Evolutionary conservation across 1,284 basidiomycete genomes (phyloP), one percentile per base, ranked within the genome.

Genomic region (Apiotrichum porosum): DNA sequence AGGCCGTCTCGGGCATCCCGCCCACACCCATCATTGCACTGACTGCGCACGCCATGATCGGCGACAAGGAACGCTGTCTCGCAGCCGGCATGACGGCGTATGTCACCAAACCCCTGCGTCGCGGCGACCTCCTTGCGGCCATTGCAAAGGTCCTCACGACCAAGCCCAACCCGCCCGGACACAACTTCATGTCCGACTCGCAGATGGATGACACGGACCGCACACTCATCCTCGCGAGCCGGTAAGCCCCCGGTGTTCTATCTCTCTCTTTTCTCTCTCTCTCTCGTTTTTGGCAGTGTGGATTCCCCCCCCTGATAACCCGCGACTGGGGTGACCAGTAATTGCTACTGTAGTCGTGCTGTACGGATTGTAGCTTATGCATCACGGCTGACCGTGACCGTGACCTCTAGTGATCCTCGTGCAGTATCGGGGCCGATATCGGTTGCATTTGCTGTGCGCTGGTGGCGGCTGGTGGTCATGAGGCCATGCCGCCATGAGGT

Each of bases 21-120:
- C 79, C 83, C 9, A 90, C 85, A 10, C 94, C 95, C 0, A 98
- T 98, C 62, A 91, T 98, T 60, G 94, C 94, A 0, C 78, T 99
- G 30, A 97, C 93, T 0, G 70, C 66, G 0, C 68, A 79, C 53
- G 64, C 72, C 81, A 92, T 95, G 92, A 90, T 95, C 64, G 92
- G 92, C 60, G 92, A 97, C 69, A 82, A 90, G 49, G 92, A 97
- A 71, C 79, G 90, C 49, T 97, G 90, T 72, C 76, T 95, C 62
- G 84, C 90, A 63, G 91, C 90, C 12, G 92, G 91, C 33, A 55
- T 55, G 54, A 55, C 54, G 8, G 54, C 54, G 12, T 55, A 55
- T 42, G 54, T 55, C 28, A 56, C 47, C 21, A 50, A 51, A 38
- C 49, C 50, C 19, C 47, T 72, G 30, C 58, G 71, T 38, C 56